A percentile compares a stretch with the other conserved stretches of the same genome.
Evolutionary conservation across 345 rosid genomes (phyloP).

Genomic region (Garcia nutans): DNA sequence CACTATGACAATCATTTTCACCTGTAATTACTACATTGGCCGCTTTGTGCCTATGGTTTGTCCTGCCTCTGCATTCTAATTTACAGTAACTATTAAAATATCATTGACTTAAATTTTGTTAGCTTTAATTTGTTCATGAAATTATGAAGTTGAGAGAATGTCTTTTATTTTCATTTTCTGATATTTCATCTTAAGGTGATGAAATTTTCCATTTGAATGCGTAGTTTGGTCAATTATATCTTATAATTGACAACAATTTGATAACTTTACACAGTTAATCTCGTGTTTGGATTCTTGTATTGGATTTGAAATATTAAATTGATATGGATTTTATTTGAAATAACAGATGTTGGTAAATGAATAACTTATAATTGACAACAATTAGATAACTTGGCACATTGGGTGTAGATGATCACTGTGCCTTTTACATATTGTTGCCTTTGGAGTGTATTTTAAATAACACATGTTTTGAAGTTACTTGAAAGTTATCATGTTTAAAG

Average conservation of each 20-base stretch:
- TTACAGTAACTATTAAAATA: background rate
- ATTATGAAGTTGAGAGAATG: background rate
- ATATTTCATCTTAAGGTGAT: background rate
- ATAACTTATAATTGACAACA: background rate
- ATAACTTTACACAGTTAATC: background rate
- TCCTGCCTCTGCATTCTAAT: background rate
- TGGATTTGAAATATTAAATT: too few species aligned
- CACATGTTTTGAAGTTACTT: too few species aligned
- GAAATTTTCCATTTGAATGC: background rate
- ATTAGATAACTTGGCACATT: background rate
- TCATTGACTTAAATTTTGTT: background rate
- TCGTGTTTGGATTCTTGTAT: too few species aligned
- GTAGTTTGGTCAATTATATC: background rate
- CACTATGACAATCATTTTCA: background rate
- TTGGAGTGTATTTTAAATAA: too few species aligned
- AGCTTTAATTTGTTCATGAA: background rate
- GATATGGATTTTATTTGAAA: too few species aligned
- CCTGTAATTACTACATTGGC: background rate
- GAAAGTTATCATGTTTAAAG: too few species aligned
- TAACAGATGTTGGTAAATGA: too few species aligned
- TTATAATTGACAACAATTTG: background rate
- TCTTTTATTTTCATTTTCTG: background rate
- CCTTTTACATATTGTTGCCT: background rate
- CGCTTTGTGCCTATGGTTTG: background rate
- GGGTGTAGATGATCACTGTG: background rate